phyloP scores from a whole-genome alignment of 2,329 filamentous ascomycete species.

The Xylaria multiplex region DNA sequence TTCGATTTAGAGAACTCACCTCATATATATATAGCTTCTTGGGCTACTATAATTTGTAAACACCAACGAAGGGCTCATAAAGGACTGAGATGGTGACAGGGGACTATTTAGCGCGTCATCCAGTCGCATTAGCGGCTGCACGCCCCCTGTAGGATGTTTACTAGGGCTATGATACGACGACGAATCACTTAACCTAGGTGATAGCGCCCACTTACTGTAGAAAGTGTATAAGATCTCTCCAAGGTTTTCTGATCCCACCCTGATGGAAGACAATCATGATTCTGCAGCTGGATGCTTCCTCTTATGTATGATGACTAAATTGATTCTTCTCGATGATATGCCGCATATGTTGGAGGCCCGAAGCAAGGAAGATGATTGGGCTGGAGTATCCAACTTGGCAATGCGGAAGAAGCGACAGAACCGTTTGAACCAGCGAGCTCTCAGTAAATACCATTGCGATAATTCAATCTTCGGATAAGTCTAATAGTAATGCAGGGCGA shows the following conservation, averaged over 20 bases:
- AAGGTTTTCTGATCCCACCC: neutral
- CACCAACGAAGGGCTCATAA: neutral
- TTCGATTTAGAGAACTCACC: neutral
- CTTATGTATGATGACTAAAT: conserved; percentile 8
- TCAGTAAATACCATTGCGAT: neutral
- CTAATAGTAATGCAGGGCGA: conserved; percentile 5
- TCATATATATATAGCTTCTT: neutral
- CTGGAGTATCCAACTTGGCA: conserved; percentile 17
- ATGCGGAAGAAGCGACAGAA: conserved; percentile 21
- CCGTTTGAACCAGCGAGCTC: conserved; percentile 24
- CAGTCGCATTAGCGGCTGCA: conserved; percentile 12
- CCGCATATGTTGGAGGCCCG: conserved; percentile 22
- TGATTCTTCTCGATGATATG: conserved; percentile 18
- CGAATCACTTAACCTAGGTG: neutral
- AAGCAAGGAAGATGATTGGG: conserved; percentile 23
- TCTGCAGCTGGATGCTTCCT: conserved; percentile 11
- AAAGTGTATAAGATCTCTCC: conserved; percentile 3
- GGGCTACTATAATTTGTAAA: neutral
- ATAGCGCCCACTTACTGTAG: neutral
- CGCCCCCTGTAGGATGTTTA: neutral
- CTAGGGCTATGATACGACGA: neutral
- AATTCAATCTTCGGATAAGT: neutral
- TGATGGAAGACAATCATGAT: neutral
- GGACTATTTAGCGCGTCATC: conserved; percentile 14
- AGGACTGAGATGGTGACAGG: neutral